phyloP scores from a whole-genome alignment of 495 filamentous ascomycete species.

The Bryoglossum gracile region DNA sequence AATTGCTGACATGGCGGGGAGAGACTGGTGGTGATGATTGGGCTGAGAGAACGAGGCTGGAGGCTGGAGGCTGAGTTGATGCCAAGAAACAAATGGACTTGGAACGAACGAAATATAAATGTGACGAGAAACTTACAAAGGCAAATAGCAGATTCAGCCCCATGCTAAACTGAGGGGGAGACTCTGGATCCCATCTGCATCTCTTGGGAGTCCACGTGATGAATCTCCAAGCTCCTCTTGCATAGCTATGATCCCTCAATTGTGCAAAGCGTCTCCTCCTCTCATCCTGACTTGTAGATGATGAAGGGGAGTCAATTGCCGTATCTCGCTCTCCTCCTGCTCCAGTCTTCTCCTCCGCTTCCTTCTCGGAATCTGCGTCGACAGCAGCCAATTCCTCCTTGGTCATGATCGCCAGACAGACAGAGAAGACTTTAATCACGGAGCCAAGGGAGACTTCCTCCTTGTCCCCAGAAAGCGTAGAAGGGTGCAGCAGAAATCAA shows the following conservation, averaged over 20 bases:
- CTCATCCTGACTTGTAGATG: conserved; percentile 6
- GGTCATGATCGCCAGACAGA: background rate
- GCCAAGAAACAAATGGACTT: too few species aligned
- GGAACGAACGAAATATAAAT: too few species aligned
- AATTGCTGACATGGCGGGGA: too few species aligned
- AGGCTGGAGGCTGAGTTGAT: too few species aligned
- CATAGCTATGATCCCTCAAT: conserved; percentile 11
- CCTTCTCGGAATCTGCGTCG: background rate
- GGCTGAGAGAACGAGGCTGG: too few species aligned
- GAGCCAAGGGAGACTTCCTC: too few species aligned
- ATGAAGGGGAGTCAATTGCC: conserved; percentile 5
- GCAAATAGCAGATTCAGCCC: conserved; percentile 54
- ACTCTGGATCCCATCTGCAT: conserved; percentile 49
- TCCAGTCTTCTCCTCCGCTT: background rate
- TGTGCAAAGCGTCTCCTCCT: conserved; percentile 6
- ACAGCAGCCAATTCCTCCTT: background rate
- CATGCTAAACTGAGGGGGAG: conserved; percentile 51
- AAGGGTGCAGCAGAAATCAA: too few species aligned
- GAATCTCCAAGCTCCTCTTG: conserved; percentile 20
- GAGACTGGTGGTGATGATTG: too few species aligned
- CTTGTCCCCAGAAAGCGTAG: too few species aligned
- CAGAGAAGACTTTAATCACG: too few species aligned
- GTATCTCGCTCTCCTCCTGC: background rate
- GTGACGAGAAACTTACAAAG: too few species aligned
- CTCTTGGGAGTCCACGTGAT: conserved; percentile 48